Conservation (phyloP, 2,329 filamentous ascomycete genomes). For the Penicillium brasilianum region DNA sequence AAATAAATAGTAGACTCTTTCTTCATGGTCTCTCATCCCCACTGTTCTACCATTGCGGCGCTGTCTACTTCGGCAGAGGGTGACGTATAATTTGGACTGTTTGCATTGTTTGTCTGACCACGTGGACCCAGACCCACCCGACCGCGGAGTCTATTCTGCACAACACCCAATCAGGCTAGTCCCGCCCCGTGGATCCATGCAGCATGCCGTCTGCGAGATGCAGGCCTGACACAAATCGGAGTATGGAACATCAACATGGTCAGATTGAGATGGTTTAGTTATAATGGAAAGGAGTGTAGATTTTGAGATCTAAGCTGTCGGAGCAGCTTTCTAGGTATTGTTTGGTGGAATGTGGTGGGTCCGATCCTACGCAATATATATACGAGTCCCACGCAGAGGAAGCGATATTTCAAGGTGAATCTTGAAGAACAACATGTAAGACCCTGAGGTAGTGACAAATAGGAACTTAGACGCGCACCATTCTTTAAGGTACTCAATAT, state of each 20-base stretch:
- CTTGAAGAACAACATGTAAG: no score
- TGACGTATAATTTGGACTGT: conserved; percentile 18
- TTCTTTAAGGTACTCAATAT: no score
- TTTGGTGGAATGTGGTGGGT: neutral
- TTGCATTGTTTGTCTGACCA: conserved; percentile 32
- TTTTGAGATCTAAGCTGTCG: neutral
- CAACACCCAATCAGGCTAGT: conserved; percentile 25
- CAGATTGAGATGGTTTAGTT: neutral
- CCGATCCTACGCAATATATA: conserved; percentile 6
- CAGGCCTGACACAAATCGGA: conserved; percentile 23
- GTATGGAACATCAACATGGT: conserved; percentile 3
- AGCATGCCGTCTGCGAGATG: conserved; percentile 25
- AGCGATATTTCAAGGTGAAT: no score
- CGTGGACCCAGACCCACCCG: conserved; percentile 30
- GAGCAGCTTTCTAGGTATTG: neutral
- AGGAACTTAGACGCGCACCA: no score
- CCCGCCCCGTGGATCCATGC: conserved; percentile 21
- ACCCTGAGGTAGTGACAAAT: no score
- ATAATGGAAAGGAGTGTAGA: neutral
- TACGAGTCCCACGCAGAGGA: neutral
- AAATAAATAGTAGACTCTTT: neutral
- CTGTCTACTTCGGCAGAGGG: neutral
- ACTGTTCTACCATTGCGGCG: neutral
- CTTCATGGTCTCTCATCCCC: neutral
- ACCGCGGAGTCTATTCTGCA: conserved; percentile 29